Evolutionary conservation across 129 eudicot genomes (phyloP).

Genomic region (Scalesia atractyloides): DNA sequence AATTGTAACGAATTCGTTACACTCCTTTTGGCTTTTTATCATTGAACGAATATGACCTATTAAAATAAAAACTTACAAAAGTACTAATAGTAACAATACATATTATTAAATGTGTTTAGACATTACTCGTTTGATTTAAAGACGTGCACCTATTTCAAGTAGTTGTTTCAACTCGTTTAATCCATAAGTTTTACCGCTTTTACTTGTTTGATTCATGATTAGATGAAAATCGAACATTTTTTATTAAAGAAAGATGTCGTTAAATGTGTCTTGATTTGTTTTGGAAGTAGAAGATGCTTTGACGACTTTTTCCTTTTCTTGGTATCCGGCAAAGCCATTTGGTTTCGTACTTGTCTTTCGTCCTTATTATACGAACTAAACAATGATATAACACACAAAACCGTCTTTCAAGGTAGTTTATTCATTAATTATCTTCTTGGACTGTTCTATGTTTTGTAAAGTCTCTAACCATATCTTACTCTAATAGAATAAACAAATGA

Average conservation of each 20-base stretch:
- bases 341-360: constrained; percentile 38
- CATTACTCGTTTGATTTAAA: background rate
- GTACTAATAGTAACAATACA: background rate
- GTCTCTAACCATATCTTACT: constrained; percentile 7
- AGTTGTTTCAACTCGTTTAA: background rate
- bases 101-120: background rate
- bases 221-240: background rate
- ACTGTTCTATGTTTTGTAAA: background rate
- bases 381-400: constrained; percentile 27
- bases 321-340: constrained; percentile 39
- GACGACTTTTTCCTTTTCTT: constrained; percentile 30
- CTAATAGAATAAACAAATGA: background rate
- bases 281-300: constrained; percentile 50
- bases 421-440: background rate
- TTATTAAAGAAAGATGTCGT: constrained; percentile 21
- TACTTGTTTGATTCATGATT: background rate
- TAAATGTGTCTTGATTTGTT: constrained; percentile 33
- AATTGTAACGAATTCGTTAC: too few relatives aligned
- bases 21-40: too few relatives aligned
- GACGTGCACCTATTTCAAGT: background rate
- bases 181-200: background rate
- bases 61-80: too few relatives aligned
- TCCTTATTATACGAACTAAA: constrained; percentile 22
- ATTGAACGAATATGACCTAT: too few relatives aligned
- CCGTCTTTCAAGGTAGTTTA: constrained; percentile 38